Evolutionary conservation across 208 protist species (phyloP).

Genomic region (Leishmania martiniquensis): DNA sequence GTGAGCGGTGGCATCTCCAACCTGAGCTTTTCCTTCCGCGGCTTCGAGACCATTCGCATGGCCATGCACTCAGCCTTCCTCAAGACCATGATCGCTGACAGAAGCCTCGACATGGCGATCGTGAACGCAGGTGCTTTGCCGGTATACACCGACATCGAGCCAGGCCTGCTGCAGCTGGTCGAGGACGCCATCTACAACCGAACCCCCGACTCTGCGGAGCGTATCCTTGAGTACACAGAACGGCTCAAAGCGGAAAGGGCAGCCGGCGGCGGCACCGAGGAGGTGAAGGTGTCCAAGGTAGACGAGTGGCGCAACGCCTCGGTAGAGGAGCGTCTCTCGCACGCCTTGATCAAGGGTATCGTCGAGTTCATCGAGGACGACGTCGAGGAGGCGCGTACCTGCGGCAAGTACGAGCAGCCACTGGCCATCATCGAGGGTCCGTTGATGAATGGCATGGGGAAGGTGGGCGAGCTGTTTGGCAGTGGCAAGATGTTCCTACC

Average conservation of each 20-base stretch:
- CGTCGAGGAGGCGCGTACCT: slow-evolving; percentile 91
- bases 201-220: slow-evolving; percentile 83
- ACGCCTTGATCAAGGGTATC: slow-evolving; percentile 97
- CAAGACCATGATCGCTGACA: slow-evolving; percentile 78
- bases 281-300: slow-evolving; percentile 45
- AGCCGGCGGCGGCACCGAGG: slow-evolving; percentile 18
- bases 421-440: slow-evolving; percentile 95
- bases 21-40: slow-evolving; percentile 97
- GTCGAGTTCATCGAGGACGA: slow-evolving; percentile 94
- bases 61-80: slow-evolving; percentile 95
- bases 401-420: slow-evolving; percentile 47
- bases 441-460: slow-evolving; percentile 96
- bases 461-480: slow-evolving; percentile 97
- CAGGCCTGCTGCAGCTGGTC: slow-evolving; percentile 79
- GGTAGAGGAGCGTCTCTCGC: slow-evolving; percentile 88
- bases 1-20: slow-evolving; percentile 96
- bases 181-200: slow-evolving; percentile 96
- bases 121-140: slow-evolving; percentile 96
- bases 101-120: slow-evolving; percentile 97
- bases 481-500: slow-evolving; percentile 98
- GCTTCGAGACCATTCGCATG: slow-evolving; percentile 85
- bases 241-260: slow-evolving; percentile 46
- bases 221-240: slow-evolving; percentile 89
- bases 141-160: slow-evolving; percentile 95
- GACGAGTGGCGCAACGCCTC: slow-evolving; percentile 88